These are phyloP conservation scores for Heliamphora exappendiculata DNA, from an alignment of 148 eudicot species.

Conservation along the genomic window DNA sequence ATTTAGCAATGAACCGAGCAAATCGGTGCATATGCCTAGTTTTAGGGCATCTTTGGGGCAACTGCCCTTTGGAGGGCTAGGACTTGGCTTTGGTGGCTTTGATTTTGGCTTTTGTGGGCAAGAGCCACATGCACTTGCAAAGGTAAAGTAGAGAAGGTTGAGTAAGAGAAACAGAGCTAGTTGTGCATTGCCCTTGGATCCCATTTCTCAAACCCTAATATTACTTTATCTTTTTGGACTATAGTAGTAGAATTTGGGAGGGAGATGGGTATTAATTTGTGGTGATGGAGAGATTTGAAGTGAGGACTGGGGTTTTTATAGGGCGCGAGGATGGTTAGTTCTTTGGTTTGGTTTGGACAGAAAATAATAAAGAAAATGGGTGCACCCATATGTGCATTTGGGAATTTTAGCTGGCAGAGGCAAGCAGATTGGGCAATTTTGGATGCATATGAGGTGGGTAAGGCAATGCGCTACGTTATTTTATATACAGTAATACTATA, in stretches of 20 bases:
- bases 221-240: not conserved
- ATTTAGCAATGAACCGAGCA: constrained; percentile 29
- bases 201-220: not conserved
- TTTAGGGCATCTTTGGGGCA: constrained; percentile 60
- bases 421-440: too few species aligned
- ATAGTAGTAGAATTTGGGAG: too few species aligned
- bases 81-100: constrained; percentile 3
- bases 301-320: not conserved
- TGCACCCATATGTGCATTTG: too few species aligned
- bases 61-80: not conserved
- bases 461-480: too few species aligned
- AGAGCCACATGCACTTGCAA: constrained; percentile 20
- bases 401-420: too few species aligned
- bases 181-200: not conserved
- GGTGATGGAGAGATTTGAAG: not conserved
- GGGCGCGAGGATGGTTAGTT: not conserved
- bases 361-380: too few species aligned
- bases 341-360: not conserved
- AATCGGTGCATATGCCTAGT: constrained; percentile 43
- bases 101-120: constrained; percentile 13
- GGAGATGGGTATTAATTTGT: not conserved
- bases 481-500: too few species aligned
- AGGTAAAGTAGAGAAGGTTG: constrained; percentile 38
- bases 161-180: constrained; percentile 30
- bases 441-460: too few species aligned